Evolutionary conservation across 441 rosid genomes (phyloP).

Genomic region (Pelargonium cotyledonis): DNA sequence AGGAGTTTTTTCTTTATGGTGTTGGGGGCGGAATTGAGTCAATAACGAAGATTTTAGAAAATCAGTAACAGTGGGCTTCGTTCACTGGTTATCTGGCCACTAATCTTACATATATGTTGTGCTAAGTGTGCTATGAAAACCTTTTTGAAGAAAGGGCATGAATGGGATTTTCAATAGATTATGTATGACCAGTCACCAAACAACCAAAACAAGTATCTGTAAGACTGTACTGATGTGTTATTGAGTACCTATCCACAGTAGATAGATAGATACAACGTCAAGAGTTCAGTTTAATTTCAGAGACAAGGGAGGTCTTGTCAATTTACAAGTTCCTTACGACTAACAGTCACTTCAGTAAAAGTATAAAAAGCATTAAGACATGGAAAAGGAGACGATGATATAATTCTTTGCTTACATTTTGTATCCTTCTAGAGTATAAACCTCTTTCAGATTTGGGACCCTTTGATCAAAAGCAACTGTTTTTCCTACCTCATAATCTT

Average conservation of each 20-base stretch:
- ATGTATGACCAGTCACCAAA: not conserved
- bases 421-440: constrained; percentile 78
- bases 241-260: not conserved
- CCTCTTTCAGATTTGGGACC: constrained; percentile 74
- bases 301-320: constrained; percentile 5
- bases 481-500: constrained; percentile 74
- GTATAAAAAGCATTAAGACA: not conserved
- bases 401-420: constrained; percentile 53
- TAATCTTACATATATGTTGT: not conserved
- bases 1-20: not conserved
- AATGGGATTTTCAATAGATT: constrained; percentile 3
- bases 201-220: constrained; percentile 5
- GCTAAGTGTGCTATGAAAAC: not conserved
- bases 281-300: constrained; percentile 5
- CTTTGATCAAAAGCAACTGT: constrained; percentile 81
- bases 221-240: constrained; percentile 1
- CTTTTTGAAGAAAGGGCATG: not conserved
- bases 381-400: not conserved
- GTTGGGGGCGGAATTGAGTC: too few species aligned
- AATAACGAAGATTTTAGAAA: too few species aligned
- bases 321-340: not conserved
- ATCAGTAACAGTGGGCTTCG: too few species aligned
- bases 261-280: not conserved
- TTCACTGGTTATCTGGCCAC: not conserved
- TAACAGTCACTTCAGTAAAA: not conserved